A percentile compares a stretch with the other conserved stretches of the same genome.
These are phyloP conservation scores for Termitomyces sp. DNA, from an alignment of 768 basidiomycete genomes.

Conservation along the genomic window DNA sequence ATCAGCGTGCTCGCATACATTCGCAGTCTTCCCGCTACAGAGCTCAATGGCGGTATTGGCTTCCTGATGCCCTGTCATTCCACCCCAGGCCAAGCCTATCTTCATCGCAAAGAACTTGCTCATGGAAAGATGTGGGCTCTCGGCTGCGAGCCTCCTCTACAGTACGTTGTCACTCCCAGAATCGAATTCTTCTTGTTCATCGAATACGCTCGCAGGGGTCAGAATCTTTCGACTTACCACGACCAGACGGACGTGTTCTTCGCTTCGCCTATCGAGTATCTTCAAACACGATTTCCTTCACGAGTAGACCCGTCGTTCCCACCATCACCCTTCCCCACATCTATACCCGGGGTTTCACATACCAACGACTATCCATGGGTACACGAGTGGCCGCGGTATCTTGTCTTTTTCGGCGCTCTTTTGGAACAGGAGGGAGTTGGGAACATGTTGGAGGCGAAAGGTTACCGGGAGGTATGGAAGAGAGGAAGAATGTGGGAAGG, in stretches of 20 bases:
- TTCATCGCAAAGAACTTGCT: slow-evolving; percentile 71
- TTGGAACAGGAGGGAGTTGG: slow-evolving; percentile 52
- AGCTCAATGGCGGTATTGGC: slow-evolving; percentile 57
- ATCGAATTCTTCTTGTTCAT: background rate
- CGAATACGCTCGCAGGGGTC: slow-evolving; percentile 35
- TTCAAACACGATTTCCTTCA: slow-evolving; percentile 65
- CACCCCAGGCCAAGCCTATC: slow-evolving; percentile 85
- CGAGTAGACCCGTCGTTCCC: slow-evolving; percentile 65
- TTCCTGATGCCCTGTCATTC: slow-evolving; percentile 98
- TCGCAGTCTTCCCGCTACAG: slow-evolving; percentile 45
- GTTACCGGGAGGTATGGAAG: slow-evolving; percentile 66
- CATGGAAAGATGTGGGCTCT: slow-evolving; percentile 73
- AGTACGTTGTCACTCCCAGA: slow-evolving; percentile 46
- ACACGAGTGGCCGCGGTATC: slow-evolving; percentile 79
- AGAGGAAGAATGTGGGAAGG: slow-evolving; percentile 74
- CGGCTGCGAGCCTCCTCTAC: slow-evolving; percentile 89
- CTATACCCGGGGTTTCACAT: slow-evolving; percentile 43
- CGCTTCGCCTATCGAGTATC: slow-evolving; percentile 62
- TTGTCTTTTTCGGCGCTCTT: slow-evolving; percentile 84
- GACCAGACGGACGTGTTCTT: slow-evolving; percentile 89
- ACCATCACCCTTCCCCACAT: slow-evolving; percentile 52
- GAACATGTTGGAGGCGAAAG: slow-evolving; percentile 45
- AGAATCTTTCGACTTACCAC: slow-evolving; percentile 54
- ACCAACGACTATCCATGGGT: slow-evolving; percentile 46
- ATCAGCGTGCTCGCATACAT: slow-evolving; percentile 73